Conservation (phyloP, 2,329 filamentous ascomycete species). For the Cercospora zeina region DNA sequence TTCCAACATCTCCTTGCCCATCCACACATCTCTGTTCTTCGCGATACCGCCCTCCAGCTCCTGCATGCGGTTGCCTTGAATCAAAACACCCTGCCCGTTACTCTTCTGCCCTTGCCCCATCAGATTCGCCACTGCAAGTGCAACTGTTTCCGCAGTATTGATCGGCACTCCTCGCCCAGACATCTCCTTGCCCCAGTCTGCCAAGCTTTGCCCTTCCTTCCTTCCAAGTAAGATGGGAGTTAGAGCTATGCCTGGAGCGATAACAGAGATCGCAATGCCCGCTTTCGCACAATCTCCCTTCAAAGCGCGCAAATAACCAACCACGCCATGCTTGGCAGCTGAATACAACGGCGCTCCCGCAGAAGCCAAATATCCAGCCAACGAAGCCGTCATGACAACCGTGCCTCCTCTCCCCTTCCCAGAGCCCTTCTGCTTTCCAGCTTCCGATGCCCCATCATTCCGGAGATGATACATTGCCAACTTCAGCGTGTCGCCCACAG, state of each 20-base stretch:
- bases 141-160: conserved; percentile 50
- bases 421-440: conserved; percentile 26
- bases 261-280: conserved; percentile 49
- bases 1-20: conserved; percentile 54
- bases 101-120: conserved; percentile 47
- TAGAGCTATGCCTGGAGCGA: conserved; percentile 53
- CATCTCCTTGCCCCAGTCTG: conserved; percentile 49
- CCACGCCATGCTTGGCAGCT: conserved; percentile 54
- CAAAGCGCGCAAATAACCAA: conserved; percentile 53
- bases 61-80: conserved; percentile 43
- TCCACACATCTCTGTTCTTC: conserved; percentile 49
- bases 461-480: conserved; percentile 52
- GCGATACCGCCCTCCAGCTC: conserved; percentile 53
- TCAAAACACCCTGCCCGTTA: conserved; percentile 51
- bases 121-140: conserved; percentile 49
- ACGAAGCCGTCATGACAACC: conserved; percentile 52
- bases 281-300: conserved; percentile 52
- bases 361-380: conserved; percentile 53
- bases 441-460: conserved; percentile 31
- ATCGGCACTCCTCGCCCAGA: conserved; percentile 49
- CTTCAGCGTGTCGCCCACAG: conserved; percentile 50
- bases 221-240: conserved; percentile 48
- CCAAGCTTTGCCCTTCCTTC: conserved; percentile 39
- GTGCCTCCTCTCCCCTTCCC: conserved; percentile 45
- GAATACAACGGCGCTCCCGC: conserved; percentile 52